Percentiles rank a stretch among this genome's conserved stretches.
phyloP scores from a whole-genome alignment of 2,329 filamentous ascomycete genomes.

The Cadophora sp. region DNA sequence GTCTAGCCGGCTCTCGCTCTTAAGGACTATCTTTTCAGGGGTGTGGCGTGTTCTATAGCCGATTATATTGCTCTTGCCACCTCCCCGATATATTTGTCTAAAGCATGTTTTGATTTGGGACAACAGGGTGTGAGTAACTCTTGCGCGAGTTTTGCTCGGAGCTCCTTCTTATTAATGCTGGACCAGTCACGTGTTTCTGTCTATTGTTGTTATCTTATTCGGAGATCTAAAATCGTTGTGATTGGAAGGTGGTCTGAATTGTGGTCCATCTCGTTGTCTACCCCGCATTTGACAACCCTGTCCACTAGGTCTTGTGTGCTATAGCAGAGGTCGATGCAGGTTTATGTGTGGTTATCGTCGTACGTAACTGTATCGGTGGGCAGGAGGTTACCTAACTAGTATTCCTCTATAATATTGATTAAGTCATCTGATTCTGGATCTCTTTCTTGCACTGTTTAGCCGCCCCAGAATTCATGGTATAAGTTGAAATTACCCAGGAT shows the following conservation, averaged over 20 bases:
- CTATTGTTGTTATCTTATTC: background rate
- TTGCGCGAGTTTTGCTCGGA: background rate
- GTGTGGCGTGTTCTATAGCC: background rate
- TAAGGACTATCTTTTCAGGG: constrained; percentile 1
- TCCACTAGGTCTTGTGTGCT: background rate
- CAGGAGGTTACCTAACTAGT: no score
- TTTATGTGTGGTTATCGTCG: background rate
- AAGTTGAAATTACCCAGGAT: no score
- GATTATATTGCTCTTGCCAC: background rate
- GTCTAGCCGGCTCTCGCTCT: background rate
- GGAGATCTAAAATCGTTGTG: background rate
- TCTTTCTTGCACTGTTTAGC: no score
- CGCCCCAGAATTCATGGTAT: no score
- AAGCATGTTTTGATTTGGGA: background rate
- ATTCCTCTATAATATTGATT: no score
- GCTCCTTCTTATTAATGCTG: background rate
- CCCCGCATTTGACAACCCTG: background rate
- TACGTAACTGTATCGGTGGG: background rate
- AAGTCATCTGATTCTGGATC: no score
- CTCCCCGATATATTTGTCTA: background rate
- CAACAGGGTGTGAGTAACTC: background rate
- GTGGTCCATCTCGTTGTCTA: background rate
- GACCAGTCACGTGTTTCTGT: constrained; percentile 2
- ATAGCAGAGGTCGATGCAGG: background rate
- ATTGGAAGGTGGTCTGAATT: constrained; percentile 1